phyloP scores from a whole-genome alignment of 352 stramenopile species.

The Thalassiosira allenii region DNA sequence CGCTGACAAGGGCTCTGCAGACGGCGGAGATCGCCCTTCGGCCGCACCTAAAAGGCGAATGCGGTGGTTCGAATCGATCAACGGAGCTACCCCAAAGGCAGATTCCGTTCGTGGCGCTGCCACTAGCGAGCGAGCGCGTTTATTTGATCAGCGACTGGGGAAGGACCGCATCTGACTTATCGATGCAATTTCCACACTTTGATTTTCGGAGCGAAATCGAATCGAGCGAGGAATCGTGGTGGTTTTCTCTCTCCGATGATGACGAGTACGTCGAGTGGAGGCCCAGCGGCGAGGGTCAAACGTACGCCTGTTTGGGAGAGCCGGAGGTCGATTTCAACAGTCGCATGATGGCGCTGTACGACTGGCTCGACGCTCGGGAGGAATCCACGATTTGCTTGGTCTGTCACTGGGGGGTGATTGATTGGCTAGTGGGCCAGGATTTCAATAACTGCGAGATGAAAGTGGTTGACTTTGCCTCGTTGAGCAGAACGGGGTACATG shows the following conservation, averaged over 20 bases:
- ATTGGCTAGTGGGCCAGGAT: constrained; percentile 56
- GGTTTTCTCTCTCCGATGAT: neutral
- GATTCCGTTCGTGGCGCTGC: constrained; percentile 54
- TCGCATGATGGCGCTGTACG: constrained; percentile 62
- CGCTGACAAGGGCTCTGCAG: constrained; percentile 65
- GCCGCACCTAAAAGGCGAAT: constrained; percentile 3
- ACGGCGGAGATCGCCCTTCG: constrained; percentile 52
- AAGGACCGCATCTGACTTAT: constrained; percentile 36
- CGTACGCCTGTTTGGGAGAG: constrained; percentile 67
- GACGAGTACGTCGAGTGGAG: constrained; percentile 68
- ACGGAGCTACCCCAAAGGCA: no score
- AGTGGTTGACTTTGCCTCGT: constrained; percentile 24
- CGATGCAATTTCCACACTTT: constrained; percentile 38
- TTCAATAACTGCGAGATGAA: constrained; percentile 62
- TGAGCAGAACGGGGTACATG: constrained; percentile 1
- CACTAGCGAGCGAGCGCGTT: constrained; percentile 61
- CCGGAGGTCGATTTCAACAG: constrained; percentile 55
- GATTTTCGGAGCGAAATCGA: constrained; percentile 58
- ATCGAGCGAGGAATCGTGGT: constrained; percentile 25
- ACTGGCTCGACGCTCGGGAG: constrained; percentile 42
- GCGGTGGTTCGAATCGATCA: neutral
- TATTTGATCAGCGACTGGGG: constrained; percentile 69
- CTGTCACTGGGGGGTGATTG: constrained; percentile 69
- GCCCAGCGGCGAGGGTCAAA: constrained; percentile 56
- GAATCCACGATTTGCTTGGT: constrained; percentile 63